Base-by-base conservation (phyloP, 1,284 basidiomycete species). In the Neotropicomus parvogracilis region DNA sequence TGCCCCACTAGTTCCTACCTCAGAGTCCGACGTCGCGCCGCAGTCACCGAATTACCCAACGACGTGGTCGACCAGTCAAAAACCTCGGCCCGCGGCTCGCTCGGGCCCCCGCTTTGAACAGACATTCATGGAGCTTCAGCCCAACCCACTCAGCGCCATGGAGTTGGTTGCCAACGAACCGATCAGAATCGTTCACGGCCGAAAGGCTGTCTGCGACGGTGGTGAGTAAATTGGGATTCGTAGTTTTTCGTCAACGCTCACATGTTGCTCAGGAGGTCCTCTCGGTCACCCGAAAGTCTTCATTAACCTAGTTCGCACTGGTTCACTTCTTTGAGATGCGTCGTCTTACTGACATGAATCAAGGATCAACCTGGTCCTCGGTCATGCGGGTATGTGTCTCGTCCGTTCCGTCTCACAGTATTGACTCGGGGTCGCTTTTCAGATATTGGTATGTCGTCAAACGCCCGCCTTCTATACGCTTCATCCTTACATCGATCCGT, bases 281-380 rank as follows among this genome's bases (percentile, higher is more conserved):
- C 79, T 99, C 28, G 95, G 95, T 39, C 95, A 99, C 68, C 95
- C 95, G 13, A 94, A 92, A 76, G 85, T 98, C 57, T 98, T 82
- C 66, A 95, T 98, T 70, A 98, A 97, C 75, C 70, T 97, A 65
- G 94, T 90, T 58, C 49, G 83, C 65, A 34, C 9, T 21, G 4
- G 19, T 40, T 44, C 26, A 3, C 35, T 49, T 42, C 44, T 13
- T 43, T 34, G 21, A 34, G 57, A n/a, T 40, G 46, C 46, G 24
- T 44, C 43, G 41, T 41, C 46, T 50, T 53, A 35, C 50, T 58
- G 34, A 56, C 45, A 42, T 37, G 43, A 44, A 49, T 57, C 37
- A 56, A 90, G 82, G 88, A 91, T 73, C 79, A 88, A 64, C 79
- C 84, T 49, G 83, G 86, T 44, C 75, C 84, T 65, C 79, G 80